phyloP scores from a whole-genome alignment of 805 yeast species.

The Lipomyces spencermartinsiae region DNA sequence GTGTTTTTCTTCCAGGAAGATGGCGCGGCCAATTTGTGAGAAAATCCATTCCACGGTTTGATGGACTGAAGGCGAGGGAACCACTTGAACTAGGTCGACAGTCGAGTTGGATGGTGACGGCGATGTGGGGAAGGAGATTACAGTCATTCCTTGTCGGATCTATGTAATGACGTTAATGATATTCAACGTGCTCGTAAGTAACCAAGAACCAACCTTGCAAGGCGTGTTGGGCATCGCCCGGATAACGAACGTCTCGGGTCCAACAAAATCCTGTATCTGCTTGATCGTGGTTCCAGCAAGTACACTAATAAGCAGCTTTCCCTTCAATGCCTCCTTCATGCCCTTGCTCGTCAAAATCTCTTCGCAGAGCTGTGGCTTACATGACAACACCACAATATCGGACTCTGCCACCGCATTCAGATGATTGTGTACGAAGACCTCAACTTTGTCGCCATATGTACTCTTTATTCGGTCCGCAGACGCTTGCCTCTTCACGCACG shows the following conservation, averaged over 20 bases:
- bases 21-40: conserved; percentile 50
- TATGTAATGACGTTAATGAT: conserved; percentile 54
- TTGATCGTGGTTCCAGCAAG: conserved; percentile 92
- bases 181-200: background rate
- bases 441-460: conserved; percentile 61
- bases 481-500: conserved; percentile 69
- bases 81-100: conserved; percentile 33
- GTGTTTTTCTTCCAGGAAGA: conserved; percentile 69
- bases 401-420: conserved; percentile 65
- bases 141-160: conserved; percentile 92
- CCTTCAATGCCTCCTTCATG: conserved; percentile 50
- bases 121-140: conserved; percentile 71
- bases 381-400: conserved; percentile 77
- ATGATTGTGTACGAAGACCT: conserved; percentile 57
- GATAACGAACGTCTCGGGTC: conserved; percentile 59
- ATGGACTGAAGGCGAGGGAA: conserved; percentile 43
- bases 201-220: conserved; percentile 27
- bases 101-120: conserved; percentile 34
- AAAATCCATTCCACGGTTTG: conserved; percentile 52
- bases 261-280: conserved; percentile 58
- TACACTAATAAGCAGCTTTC: conserved; percentile 73
- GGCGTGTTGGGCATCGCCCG: conserved; percentile 99
- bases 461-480: conserved; percentile 56
- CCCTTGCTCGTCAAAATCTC: conserved; percentile 61
- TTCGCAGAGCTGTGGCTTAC: conserved; percentile 84